Evolutionary conservation across 768 basidiomycete genomes (phyloP).

Genomic region (Suillus bovinus): DNA sequence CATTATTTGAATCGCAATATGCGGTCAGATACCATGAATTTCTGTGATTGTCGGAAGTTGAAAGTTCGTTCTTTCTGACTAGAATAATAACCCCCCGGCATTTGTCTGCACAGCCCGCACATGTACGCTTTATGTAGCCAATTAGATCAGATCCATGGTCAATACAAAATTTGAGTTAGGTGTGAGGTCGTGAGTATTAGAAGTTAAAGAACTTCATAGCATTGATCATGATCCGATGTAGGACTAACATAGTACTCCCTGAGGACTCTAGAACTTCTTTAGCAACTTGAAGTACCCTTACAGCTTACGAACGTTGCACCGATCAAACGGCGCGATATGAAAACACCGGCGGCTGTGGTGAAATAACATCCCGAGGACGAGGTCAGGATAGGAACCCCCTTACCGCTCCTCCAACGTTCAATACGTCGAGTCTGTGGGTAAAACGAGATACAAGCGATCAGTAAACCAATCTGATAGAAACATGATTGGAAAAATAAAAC

Average conservation of each 20-base stretch:
- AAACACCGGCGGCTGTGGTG: neutral
- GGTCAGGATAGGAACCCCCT: conserved; percentile 77
- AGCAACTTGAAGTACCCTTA: neutral
- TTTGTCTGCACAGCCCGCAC: neutral
- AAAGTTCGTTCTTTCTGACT: neutral
- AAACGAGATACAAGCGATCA: neutral
- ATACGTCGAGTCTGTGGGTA: conserved; percentile 66
- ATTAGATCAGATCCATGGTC: neutral
- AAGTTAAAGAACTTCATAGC: neutral
- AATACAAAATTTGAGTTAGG: neutral
- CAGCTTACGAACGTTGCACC: neutral
- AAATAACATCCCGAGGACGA: neutral
- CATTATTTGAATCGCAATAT: neutral
- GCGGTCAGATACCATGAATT: neutral
- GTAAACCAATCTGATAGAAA: neutral
- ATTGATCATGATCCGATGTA: neutral
- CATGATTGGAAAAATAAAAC: conserved; percentile 1
- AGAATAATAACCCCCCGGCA: neutral
- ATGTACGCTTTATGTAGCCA: neutral
- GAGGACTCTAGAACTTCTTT: neutral
- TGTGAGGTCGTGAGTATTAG: conserved; percentile 1
- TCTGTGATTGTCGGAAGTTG: neutral
- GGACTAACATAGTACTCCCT: conserved; percentile 1
- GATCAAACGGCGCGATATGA: neutral
- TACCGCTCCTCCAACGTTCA: conserved; percentile 90